Conservation (phyloP, 345 rosid genomes). For the Gossypium rotundifolium region DNA sequence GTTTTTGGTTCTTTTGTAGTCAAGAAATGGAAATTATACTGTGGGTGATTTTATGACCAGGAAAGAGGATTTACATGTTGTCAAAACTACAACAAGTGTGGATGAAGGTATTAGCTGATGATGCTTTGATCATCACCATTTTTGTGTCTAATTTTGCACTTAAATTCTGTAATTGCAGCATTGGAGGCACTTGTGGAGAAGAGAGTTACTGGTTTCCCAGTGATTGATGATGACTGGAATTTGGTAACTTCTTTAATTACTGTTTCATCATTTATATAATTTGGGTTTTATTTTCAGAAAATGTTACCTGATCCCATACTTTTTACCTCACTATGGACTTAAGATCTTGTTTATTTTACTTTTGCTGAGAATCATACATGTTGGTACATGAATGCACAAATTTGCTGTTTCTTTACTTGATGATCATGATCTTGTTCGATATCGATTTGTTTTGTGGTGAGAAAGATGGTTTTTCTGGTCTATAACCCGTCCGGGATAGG, state of each 20-base stretch:
- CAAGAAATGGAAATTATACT: slow-evolving; percentile 50
- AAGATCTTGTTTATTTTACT: not conserved
- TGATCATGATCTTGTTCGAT: not conserved
- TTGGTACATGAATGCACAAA: not conserved
- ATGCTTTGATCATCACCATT: not conserved
- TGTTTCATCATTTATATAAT: not conserved
- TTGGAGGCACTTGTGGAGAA: slow-evolving; percentile 72
- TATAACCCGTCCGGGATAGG: not conserved
- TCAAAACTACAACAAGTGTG: slow-evolving; percentile 67
- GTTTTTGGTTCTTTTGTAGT: slow-evolving; percentile 24
- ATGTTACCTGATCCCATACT: not conserved
- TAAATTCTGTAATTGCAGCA: slow-evolving; percentile 35
- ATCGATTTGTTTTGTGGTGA: not conserved
- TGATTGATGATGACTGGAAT: slow-evolving; percentile 79
- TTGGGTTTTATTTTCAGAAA: not conserved
- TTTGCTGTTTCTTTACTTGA: not conserved
- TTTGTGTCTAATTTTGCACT: not conserved
- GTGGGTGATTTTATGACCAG: slow-evolving; percentile 92
- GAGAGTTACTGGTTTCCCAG: slow-evolving; percentile 90
- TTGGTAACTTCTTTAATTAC: slow-evolving; percentile 38
- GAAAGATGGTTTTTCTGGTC: not conserved
- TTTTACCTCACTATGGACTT: not conserved
- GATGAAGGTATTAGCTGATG: slow-evolving; percentile 58
- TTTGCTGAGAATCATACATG: not conserved
- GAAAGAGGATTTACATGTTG: slow-evolving; percentile 58